phyloP scores from a whole-genome alignment of 305 asterid species.

The Plantago coronopus region DNA sequence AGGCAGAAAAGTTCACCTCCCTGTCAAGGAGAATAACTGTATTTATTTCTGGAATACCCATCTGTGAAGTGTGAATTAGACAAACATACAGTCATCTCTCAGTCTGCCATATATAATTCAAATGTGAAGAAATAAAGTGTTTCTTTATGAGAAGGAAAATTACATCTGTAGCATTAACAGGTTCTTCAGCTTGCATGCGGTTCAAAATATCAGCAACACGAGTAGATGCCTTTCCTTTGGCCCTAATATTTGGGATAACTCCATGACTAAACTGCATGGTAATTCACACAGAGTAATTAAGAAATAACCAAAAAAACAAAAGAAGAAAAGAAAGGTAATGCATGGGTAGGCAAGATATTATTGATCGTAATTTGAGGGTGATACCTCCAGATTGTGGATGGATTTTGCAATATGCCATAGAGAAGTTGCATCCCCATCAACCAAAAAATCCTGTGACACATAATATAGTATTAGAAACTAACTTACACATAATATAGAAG shows the following conservation, averaged over 20 bases:
- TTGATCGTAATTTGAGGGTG: slow-evolving; percentile 11
- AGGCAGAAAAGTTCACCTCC: slow-evolving; percentile 49
- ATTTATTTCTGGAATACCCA: slow-evolving; percentile 75
- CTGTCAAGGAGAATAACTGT: slow-evolving; percentile 88
- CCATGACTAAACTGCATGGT: slow-evolving; percentile 73
- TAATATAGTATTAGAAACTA: slow-evolving; percentile 27
- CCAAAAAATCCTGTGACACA: slow-evolving; percentile 63
- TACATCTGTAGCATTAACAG: slow-evolving; percentile 74
- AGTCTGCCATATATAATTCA: slow-evolving; percentile 3
- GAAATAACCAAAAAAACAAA: slow-evolving; percentile 3
- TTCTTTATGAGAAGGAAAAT: slow-evolving; percentile 15
- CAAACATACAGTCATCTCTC: slow-evolving; percentile 16
- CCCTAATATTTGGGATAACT: slow-evolving; percentile 88
- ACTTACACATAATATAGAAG: not conserved
- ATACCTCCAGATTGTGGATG: slow-evolving; percentile 91
- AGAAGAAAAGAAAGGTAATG: not conserved
- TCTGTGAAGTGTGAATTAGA: slow-evolving; percentile 54
- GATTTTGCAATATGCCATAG: slow-evolving; percentile 95
- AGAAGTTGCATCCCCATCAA: slow-evolving; percentile 81
- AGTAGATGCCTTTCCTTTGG: slow-evolving; percentile 85
- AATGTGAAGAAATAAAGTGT: slow-evolving; percentile 9
- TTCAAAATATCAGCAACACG: slow-evolving; percentile 82
- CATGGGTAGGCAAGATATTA: slow-evolving; percentile 1
- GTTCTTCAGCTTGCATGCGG: slow-evolving; percentile 92
- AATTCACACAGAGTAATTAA: slow-evolving; percentile 23